Percentiles rank a stretch among this genome's conserved stretches.
These are phyloP conservation scores for Lentinula boryana DNA, from an alignment of 768 basidiomycete genomes.

Conservation along the genomic window DNA sequence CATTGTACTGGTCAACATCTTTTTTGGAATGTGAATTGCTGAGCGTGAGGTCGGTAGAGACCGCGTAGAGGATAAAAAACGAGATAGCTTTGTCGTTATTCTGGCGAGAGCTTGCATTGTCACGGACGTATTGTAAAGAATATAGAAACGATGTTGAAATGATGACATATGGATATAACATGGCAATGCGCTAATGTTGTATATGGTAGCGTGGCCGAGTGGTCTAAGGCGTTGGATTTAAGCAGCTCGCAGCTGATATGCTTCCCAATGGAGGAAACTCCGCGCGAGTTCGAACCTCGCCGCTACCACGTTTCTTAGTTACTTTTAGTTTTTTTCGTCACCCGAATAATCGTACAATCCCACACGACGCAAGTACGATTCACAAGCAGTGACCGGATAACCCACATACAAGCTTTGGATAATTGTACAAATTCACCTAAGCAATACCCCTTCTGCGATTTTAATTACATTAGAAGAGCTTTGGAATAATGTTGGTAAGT, in stretches of 20 bases:
- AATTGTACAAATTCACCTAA: too few relatives aligned
- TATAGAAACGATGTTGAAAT: background rate
- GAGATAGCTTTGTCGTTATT: background rate
- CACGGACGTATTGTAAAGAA: background rate
- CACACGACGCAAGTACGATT: too few relatives aligned
- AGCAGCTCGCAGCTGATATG: conserved; percentile 37
- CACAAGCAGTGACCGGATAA: too few relatives aligned
- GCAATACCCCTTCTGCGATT: too few relatives aligned
- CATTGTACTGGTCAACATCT: conserved; percentile 35
- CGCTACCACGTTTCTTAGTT: conserved; percentile 49
- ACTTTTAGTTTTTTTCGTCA: background rate
- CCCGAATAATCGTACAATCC: background rate
- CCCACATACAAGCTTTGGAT: too few relatives aligned
- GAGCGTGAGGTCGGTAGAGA: background rate
- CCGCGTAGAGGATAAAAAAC: background rate
- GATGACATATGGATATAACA: background rate
- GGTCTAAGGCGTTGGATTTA: conserved; percentile 93
- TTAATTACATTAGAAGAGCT: background rate
- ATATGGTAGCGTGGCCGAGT: conserved; percentile 72
- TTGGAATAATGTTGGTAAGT: background rate
- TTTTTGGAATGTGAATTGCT: conserved; percentile 6
- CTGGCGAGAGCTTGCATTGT: background rate
- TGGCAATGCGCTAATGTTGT: background rate
- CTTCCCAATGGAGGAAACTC: conserved; percentile 79
- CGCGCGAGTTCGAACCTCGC: conserved; percentile 93